Evolutionary conservation across 495 filamentous ascomycete genomes (phyloP).

Genomic region (Platismatia glauca): DNA sequence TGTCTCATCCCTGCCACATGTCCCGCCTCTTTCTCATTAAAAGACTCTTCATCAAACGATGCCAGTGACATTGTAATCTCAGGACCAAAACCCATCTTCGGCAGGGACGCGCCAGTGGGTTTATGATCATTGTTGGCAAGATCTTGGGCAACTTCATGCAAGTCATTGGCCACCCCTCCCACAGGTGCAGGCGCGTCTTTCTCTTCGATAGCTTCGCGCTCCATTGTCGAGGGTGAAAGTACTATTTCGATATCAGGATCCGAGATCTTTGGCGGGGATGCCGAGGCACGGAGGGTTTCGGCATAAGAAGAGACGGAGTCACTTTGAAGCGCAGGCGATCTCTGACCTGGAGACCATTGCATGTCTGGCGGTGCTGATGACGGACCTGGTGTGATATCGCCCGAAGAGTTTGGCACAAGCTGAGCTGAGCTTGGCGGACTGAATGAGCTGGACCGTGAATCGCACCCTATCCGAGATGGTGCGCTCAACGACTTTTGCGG

Average conservation of each 20-base stretch:
- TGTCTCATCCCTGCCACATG: neutral
- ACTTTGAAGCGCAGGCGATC: neutral
- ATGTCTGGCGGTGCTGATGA: constrained; percentile 43
- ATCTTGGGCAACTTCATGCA: constrained; percentile 17
- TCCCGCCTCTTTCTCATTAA: neutral
- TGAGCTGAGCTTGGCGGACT: constrained; percentile 21
- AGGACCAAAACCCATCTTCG: neutral
- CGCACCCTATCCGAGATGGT: constrained; percentile 33
- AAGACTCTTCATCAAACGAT: neutral
- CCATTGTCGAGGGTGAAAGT: constrained; percentile 10
- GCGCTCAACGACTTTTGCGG: constrained; percentile 16
- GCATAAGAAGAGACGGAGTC: too few species aligned
- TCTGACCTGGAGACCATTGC: constrained; percentile 16
- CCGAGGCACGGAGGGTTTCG: too few species aligned
- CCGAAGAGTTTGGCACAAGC: constrained; percentile 11
- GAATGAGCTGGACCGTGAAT: constrained; percentile 35
- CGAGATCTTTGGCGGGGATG: neutral
- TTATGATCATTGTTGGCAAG: neutral
- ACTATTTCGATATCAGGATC: constrained; percentile 5
- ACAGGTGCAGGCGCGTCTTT: constrained; percentile 10
- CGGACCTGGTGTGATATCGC: constrained; percentile 40
- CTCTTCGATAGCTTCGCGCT: constrained; percentile 4
- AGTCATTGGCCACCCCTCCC: constrained; percentile 15
- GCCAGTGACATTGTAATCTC: neutral
- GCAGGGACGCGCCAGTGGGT: neutral